Base-by-base conservation (phyloP, 2,329 filamentous ascomycete species). In the Neofusicoccum sp. region DNA sequence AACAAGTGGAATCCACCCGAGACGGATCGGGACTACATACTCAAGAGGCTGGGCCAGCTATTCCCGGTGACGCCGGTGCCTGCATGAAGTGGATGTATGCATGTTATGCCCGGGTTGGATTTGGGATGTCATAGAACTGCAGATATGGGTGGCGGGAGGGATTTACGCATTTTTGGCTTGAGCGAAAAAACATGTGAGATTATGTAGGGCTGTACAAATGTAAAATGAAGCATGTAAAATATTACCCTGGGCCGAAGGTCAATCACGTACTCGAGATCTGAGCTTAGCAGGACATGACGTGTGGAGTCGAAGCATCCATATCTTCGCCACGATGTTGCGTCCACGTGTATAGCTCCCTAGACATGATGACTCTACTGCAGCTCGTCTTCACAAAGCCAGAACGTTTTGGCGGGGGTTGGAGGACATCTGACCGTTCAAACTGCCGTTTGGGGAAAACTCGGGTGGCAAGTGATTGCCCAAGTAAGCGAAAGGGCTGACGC, bases 1-100 rank as follows among this genome's bases (percentile, higher is more conserved):
- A 62, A 47, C 8, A 48, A 70, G 30, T 81, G 79, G 79, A 59
- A 40, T n/a, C 71, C 74, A 0, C 69, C 63, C 38, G 66, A 66
- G n/a, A 65, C 68, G 44, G 74, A 77, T 44, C 38, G 74, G 44
- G 73, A 76, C 45, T 53, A 30, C 33, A 43, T 41, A 20, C 26
- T 43, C 28, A 43, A 43, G 6, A 36, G 28, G 12, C 3, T 56
- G 51, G 51, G 5, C 11, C 20, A 14, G 26, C 36, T 31, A 3
- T 20, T 31, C 7, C 14, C n/a, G 26, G 26, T 16, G n/a, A 3
- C 38, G 8, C 7, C 36, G 2, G 7, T 16, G 14, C 38, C 38
- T 11, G n/a, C 7, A 33, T 56, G 9, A 56, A 20, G 6, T 14
- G 40, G n/a, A 43, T 6, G n/a, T 12, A 4, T 33, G 51, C 24